Evolutionary conservation across 495 filamentous ascomycete genomes (phyloP).

Genomic region (Neurospora sp.): DNA sequence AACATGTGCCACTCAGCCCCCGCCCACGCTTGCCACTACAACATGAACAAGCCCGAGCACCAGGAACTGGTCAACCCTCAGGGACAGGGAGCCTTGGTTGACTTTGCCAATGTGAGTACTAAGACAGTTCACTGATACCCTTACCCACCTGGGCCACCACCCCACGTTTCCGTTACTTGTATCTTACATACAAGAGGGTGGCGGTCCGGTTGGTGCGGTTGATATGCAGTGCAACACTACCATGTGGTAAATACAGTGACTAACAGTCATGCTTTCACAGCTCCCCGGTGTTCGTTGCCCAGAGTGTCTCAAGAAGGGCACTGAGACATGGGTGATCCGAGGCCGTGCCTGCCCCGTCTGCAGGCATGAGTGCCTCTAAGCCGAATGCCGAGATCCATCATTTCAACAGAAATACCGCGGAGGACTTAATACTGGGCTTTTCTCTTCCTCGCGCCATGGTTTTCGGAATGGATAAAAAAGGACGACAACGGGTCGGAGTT

Average conservation of each 20-base stretch:
- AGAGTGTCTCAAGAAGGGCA: constrained; percentile 25
- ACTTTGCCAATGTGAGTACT: not conserved
- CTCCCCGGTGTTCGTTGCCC: constrained; percentile 26
- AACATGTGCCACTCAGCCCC: not conserved
- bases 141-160: not conserved
- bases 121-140: not conserved
- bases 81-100: not conserved
- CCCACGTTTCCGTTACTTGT: not conserved
- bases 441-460: not conserved
- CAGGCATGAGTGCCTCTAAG: constrained; percentile 18
- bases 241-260: constrained; percentile 10
- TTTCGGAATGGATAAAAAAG: not conserved
- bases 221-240: not conserved
- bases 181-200: not conserved
- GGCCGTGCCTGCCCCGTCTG: constrained; percentile 26
- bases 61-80: not conserved
- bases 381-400: not conserved
- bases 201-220: not conserved
- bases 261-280: not conserved
- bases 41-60: not conserved
- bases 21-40: not conserved
- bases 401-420: not conserved
- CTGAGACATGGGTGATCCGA: constrained; percentile 33
- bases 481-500: not conserved
- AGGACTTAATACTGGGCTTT: not conserved